phyloP scores from a whole-genome alignment of 2,329 filamentous ascomycete species.

The Fusarium nisikadoi region DNA sequence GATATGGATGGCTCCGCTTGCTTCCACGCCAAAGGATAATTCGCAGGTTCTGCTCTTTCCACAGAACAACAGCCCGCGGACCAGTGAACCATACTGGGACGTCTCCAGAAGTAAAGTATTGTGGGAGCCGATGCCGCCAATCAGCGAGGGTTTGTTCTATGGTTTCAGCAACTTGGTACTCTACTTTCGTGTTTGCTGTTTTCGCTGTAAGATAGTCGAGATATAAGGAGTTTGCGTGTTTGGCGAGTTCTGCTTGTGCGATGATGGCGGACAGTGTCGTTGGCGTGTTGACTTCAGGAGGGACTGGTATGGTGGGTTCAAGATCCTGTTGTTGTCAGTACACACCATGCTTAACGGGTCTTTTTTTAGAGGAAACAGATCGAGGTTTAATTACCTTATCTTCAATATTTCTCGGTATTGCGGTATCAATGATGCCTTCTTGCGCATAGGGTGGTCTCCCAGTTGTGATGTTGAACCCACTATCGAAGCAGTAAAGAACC shows the following conservation, averaged over 20 bases:
- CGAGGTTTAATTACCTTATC: background rate
- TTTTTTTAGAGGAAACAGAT: accelerated
- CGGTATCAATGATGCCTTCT: background rate
- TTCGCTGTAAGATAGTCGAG: background rate
- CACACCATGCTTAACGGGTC: too few relatives aligned
- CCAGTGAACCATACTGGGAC: background rate
- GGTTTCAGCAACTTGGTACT: background rate
- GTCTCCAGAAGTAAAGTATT: background rate
- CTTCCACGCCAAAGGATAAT: background rate
- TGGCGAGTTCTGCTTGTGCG: background rate
- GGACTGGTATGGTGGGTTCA: background rate
- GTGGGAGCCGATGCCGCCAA: background rate
- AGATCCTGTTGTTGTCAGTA: background rate
- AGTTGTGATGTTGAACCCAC: background rate
- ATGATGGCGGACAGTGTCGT: background rate
- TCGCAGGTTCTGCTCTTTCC: background rate
- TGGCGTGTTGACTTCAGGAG: background rate
- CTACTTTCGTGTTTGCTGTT: background rate
- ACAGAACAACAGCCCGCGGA: background rate
- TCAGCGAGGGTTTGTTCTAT: background rate
- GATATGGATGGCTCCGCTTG: background rate
- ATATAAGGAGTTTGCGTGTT: background rate
- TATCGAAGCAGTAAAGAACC: background rate
- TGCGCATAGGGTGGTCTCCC: background rate
- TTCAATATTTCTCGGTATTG: background rate